A percentile compares a stretch with the other conserved stretches of the same genome.
These are phyloP conservation scores for Parsonsia alboflavescens DNA, from an alignment of 257 asterid genomes.

Conservation along the genomic window DNA sequence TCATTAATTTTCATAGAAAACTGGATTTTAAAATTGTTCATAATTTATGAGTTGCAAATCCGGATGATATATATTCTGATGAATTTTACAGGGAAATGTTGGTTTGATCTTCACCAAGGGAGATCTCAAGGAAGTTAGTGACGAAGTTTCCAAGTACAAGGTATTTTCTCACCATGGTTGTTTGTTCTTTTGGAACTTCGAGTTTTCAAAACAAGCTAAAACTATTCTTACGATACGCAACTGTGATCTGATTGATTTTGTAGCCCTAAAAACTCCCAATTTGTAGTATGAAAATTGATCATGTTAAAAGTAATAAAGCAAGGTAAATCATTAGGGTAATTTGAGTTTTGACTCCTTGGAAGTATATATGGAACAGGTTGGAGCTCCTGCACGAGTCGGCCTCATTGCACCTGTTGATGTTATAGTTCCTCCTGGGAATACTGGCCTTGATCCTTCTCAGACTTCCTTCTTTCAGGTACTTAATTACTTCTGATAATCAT, in stretches of 20 bases:
- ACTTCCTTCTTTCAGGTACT: slow-evolving; percentile 46
- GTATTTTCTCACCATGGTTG: slow-evolving; percentile 9
- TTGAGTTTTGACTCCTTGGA: not conserved
- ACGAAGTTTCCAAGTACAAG: slow-evolving; percentile 34
- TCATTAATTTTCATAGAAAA: not conserved
- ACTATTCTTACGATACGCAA: not conserved
- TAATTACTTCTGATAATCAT: not conserved
- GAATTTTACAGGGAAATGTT: slow-evolving; percentile 29
- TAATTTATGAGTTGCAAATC: not conserved
- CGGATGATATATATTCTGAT: not conserved
- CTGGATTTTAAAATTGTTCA: not conserved
- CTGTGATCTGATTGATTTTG: not conserved
- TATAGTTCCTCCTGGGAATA: slow-evolving; percentile 38
- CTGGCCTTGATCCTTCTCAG: slow-evolving; percentile 42
- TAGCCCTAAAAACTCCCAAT: not conserved
- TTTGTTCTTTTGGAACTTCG: too few relatives aligned
- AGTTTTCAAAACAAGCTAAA: not conserved
- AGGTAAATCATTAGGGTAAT: not conserved
- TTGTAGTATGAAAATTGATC: not conserved
- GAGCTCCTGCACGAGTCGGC: slow-evolving; percentile 40
- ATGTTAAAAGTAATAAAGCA: not conserved
- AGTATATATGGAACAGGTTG: slow-evolving; percentile 29
- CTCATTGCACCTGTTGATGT: slow-evolving; percentile 36
- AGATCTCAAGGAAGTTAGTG: slow-evolving; percentile 38
- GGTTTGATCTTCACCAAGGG: slow-evolving; percentile 37